Conservation (phyloP, 495 filamentous ascomycete genomes). For the Aspergillus nidulans region DNA sequence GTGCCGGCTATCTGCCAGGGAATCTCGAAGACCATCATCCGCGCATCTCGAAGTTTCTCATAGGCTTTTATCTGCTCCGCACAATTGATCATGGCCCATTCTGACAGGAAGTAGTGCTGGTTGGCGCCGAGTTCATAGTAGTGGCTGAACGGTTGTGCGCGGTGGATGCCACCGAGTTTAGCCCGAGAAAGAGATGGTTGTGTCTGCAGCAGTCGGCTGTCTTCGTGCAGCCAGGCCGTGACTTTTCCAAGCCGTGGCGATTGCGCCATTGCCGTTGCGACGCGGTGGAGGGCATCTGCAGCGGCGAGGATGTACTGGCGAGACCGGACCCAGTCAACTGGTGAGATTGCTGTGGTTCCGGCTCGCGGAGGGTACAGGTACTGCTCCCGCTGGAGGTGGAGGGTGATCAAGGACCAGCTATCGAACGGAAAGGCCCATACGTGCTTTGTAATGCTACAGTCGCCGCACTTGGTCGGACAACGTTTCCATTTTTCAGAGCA, state of each 20-base stretch:
- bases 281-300: conserved; percentile 21
- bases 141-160: conserved; percentile 40
- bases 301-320: conserved; percentile 24
- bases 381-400: conserved; percentile 29
- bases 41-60: conserved; percentile 14
- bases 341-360: conserved; percentile 19
- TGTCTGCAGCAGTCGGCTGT: conserved; percentile 11
- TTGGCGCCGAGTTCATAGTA: conserved; percentile 26
- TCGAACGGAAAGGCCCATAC: conserved; percentile 44
- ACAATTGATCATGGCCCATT: conserved; percentile 20
- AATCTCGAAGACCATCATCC: neutral
- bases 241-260: conserved; percentile 15
- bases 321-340: conserved; percentile 26
- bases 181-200: conserved; percentile 21
- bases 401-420: conserved; percentile 33
- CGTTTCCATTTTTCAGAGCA: conserved; percentile 40
- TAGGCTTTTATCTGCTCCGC: conserved; percentile 20
- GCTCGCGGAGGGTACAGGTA: conserved; percentile 22
- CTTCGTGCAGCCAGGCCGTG: conserved; percentile 10
- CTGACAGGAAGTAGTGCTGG: conserved; percentile 30
- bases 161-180: conserved; percentile 39
- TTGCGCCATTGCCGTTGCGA: conserved; percentile 31
- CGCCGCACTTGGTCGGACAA: conserved; percentile 27
- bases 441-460: conserved; percentile 40
- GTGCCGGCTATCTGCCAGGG: neutral